Percentiles rank a stretch among this genome's conserved stretches.
These are phyloP conservation scores for Rhizophagus clarus DNA, from an alignment of 192 early-diverging fungal species.

Conservation along the genomic window DNA sequence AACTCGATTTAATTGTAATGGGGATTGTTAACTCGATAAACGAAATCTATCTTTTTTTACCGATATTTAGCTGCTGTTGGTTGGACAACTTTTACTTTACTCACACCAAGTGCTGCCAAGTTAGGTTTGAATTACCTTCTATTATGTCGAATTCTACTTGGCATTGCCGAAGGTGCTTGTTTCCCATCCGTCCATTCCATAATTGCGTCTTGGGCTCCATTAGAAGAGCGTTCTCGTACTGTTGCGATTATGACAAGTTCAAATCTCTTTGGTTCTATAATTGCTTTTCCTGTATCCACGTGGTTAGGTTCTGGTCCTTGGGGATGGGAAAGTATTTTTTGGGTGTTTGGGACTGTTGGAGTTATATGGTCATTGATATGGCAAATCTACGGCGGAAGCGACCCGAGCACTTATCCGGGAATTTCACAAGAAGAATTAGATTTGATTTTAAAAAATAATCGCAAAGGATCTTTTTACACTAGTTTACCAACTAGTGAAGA, in stretches of 20 bases:
- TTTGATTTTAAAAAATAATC: slow-evolving; percentile 34
- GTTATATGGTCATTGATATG: slow-evolving; percentile 36
- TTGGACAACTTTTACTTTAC: slow-evolving; percentile 39
- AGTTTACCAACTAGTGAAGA: slow-evolving; percentile 1
- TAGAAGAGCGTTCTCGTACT: slow-evolving; percentile 38
- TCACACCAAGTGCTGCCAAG: slow-evolving; percentile 34
- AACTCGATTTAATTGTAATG: not conserved
- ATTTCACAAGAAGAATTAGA: slow-evolving; percentile 34
- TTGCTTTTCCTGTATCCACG: slow-evolving; percentile 43
- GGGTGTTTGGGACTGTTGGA: slow-evolving; percentile 40
- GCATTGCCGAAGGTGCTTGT: slow-evolving; percentile 42
- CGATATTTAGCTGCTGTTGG: slow-evolving; percentile 32
- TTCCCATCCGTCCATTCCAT: slow-evolving; percentile 42
- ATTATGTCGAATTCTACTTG: slow-evolving; percentile 36
- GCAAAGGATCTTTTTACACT: not conserved
- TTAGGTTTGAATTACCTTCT: slow-evolving; percentile 33
- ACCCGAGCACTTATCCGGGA: slow-evolving; percentile 29
- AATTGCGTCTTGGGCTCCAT: slow-evolving; percentile 41
- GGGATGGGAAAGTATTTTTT: slow-evolving; percentile 49
- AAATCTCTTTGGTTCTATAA: slow-evolving; percentile 37
- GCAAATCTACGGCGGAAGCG: slow-evolving; percentile 41
- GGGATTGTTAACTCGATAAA: not conserved
- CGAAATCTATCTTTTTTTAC: not conserved
- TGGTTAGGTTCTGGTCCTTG: slow-evolving; percentile 38
- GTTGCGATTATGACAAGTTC: slow-evolving; percentile 39